Percentiles rank a stretch among this genome's conserved stretches.
phyloP scores from a whole-genome alignment of 768 basidiomycete genomes.

The Panaeolus cyanescens region DNA sequence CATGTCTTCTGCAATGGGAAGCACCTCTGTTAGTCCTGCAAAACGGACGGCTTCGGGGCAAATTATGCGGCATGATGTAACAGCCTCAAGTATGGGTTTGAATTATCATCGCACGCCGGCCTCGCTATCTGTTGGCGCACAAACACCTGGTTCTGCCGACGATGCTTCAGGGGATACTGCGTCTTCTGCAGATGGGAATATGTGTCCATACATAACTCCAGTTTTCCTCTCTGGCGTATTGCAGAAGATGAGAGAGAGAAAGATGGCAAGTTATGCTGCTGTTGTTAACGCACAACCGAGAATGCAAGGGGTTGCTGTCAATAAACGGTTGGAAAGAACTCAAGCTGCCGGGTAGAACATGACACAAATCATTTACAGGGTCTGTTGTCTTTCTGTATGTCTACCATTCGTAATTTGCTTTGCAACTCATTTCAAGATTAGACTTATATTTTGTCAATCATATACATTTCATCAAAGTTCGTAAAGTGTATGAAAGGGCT shows the following conservation, averaged over 20 bases:
- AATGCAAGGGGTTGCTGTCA: slow-evolving; percentile 44
- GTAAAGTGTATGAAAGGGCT: not conserved
- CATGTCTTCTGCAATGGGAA: slow-evolving; percentile 14
- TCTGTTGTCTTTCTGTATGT: not conserved
- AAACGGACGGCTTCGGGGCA: slow-evolving; percentile 20
- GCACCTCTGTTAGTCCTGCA: slow-evolving; percentile 21
- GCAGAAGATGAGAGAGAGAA: slow-evolving; percentile 66
- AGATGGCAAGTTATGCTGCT: slow-evolving; percentile 57
- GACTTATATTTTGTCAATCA: not conserved
- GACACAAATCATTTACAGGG: not conserved
- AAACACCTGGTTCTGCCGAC: not conserved
- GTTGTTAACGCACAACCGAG: slow-evolving; percentile 46
- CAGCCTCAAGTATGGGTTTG: not conserved
- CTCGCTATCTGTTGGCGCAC: slow-evolving; percentile 7
- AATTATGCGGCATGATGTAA: not conserved
- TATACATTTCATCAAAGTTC: not conserved
- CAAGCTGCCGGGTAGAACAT: slow-evolving; percentile 55
- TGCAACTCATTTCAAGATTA: no score
- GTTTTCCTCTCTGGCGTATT: slow-evolving; percentile 56
- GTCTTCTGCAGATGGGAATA: slow-evolving; percentile 22
- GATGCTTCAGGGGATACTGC: slow-evolving; percentile 11
- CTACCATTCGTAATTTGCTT: no score
- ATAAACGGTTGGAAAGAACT: slow-evolving; percentile 74
- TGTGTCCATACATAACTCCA: slow-evolving; percentile 50
- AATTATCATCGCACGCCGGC: not conserved